Conservation (phyloP, 805 yeast species). For the Brettanomyces naardenensis region DNA sequence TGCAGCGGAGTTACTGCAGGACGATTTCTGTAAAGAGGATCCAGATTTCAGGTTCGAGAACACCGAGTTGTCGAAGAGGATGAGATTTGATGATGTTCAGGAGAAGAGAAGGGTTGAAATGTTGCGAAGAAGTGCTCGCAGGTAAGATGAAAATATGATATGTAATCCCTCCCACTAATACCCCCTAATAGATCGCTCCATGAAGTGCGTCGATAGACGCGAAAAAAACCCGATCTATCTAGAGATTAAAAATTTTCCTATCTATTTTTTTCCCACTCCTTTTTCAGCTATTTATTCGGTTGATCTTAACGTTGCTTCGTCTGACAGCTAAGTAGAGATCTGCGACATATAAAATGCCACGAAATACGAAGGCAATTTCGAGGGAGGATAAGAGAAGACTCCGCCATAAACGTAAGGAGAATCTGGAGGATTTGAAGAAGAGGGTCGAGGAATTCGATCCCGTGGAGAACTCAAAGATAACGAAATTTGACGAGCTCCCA, state of each 20-base stretch:
- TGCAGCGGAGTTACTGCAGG: conserved; percentile 53
- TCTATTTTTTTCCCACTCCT: too few species aligned
- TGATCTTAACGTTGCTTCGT: too few species aligned
- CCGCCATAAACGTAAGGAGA: conserved; percentile 26
- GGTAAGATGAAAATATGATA: not conserved
- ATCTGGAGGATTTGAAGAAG: conserved; percentile 35
- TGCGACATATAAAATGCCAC: too few species aligned
- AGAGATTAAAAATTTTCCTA: too few species aligned
- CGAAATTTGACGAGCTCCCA: conserved; percentile 74
- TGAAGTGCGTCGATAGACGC: too few species aligned
- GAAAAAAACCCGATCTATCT: too few species aligned
- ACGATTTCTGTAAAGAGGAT: conserved; percentile 30
- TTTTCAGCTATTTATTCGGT: too few species aligned
- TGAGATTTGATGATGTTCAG: conserved; percentile 19
- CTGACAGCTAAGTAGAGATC: too few species aligned
- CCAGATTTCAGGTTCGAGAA: conserved; percentile 21
- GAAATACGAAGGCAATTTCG: conserved; percentile 19
- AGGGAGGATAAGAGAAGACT: conserved; percentile 22
- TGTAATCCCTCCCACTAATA: too few species aligned
- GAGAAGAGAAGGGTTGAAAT: conserved; percentile 13
- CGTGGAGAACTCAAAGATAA: conserved; percentile 23
- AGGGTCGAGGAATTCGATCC: conserved; percentile 50
- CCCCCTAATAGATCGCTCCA: too few species aligned
- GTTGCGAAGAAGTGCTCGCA: conserved; percentile 4
- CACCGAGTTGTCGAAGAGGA: conserved; percentile 25